Conservation (phyloP, 352 stramenopile genomes). For the Pythium coloratum region DNA sequence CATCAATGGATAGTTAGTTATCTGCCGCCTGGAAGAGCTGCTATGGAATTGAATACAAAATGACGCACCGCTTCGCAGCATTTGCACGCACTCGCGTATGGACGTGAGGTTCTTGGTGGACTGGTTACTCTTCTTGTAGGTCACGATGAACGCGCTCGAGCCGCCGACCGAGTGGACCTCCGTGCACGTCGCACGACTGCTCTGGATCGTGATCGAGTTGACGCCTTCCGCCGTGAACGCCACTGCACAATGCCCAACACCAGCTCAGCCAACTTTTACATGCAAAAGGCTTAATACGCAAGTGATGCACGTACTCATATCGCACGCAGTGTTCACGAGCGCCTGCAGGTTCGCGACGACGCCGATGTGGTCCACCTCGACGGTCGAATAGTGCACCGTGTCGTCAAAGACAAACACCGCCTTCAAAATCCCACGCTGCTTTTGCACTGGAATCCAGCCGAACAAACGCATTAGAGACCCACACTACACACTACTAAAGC, state of each 20-base stretch:
- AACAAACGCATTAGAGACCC: constrained; percentile 5
- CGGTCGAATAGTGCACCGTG: constrained; percentile 75
- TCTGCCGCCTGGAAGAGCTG: not conserved
- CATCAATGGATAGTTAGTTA: not conserved
- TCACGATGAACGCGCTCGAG: constrained; percentile 80
- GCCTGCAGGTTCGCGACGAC: constrained; percentile 89
- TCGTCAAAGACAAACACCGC: constrained; percentile 89
- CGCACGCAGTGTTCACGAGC: constrained; percentile 79
- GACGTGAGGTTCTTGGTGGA: constrained; percentile 63
- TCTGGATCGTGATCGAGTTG: constrained; percentile 88
- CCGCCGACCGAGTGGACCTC: constrained; percentile 85
- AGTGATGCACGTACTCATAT: constrained; percentile 68
- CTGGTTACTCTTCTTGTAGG: constrained; percentile 81
- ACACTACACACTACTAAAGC: not conserved
- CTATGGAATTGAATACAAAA: not conserved
- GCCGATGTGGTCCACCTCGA: constrained; percentile 89
- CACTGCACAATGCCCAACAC: constrained; percentile 41
- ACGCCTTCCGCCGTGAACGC: constrained; percentile 78
- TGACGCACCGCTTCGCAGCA: constrained; percentile 71
- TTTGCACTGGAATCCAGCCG: constrained; percentile 58
- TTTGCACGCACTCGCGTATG: constrained; percentile 81
- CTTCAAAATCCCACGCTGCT: constrained; percentile 86
- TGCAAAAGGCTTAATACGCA: not conserved
- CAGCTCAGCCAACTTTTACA: not conserved
- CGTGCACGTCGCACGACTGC: constrained; percentile 79